Base-by-base conservation (phyloP, 495 filamentous ascomycete species). In the Hypomontagnella monticulosa region DNA sequence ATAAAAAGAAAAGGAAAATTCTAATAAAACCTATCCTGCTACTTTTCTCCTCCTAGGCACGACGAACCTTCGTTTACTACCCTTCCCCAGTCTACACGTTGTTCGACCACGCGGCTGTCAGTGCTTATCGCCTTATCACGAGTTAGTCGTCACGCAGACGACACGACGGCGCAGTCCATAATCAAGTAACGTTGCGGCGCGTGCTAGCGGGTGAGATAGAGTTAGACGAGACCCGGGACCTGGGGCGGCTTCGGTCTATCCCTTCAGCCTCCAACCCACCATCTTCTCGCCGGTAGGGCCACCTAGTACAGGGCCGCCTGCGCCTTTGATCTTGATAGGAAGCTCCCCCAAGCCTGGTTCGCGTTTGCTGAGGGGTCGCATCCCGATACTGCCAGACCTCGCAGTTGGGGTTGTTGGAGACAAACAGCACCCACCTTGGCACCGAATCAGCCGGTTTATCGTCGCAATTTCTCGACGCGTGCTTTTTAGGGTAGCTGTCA, bases 111-210 rank as follows among this genome's bases (percentile, higher is more conserved):
- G 56, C 56, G 53, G 51, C 41, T 42, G 55, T 60, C 60, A 69
- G 37, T 63, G 50, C 60, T 60, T 69, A 63, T 61, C 60, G 49
- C 46, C 56, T 61, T 64, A 56, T 61, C 66, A 52, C 50, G 30
- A 27, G 40, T 18, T 18, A 53, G 20, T 33, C 51, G 52, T 34
- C 5, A 43, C n/a, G 33, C 14, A 47, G 50, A 48, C 64, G 42
- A 59, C 44, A 36, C 41, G 33, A 44, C 63, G 36, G 48, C 60
- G 44, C 51, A 12, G 50, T 59, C 40, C 14, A 32, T 51, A 61
- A 38, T 43, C 12, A 43, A 64, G 66, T 69, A 69, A 69, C 66
- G 66, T 69, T 69, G 66, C 66, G 66, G 47, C 53, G 59, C 47
- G 48, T 57, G 50, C 58, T 62, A 62, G 52, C 42, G 23, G 51